Evolutionary conservation across 495 filamentous ascomycete species (phyloP).

Genomic region (Acidiella bohemica): DNA sequence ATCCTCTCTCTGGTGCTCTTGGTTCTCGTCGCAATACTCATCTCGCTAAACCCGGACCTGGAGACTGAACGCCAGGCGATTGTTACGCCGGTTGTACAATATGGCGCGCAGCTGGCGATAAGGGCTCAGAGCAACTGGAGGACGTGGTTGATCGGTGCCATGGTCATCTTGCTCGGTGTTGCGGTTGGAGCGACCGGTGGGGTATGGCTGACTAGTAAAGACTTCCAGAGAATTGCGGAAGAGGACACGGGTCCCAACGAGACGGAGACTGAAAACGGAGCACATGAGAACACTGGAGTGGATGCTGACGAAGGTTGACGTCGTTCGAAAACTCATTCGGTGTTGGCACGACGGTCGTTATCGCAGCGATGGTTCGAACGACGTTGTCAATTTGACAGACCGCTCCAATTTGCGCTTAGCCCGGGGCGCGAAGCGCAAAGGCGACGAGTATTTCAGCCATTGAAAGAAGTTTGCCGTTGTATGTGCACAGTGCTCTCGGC

Average conservation of each 20-base stretch:
- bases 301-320: conserved; percentile 4
- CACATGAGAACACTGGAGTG: too few relatives aligned
- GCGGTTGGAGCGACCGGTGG: conserved; percentile 1
- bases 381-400: too few relatives aligned
- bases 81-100: conserved; percentile 22
- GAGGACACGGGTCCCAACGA: background rate
- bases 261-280: background rate
- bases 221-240: background rate
- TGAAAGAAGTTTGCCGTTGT: too few relatives aligned
- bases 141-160: background rate
- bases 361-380: too few relatives aligned
- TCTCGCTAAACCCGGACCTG: conserved; percentile 23
- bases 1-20: conserved; percentile 17
- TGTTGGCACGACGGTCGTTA: too few relatives aligned
- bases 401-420: too few relatives aligned
- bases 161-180: background rate
- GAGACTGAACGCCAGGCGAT: conserved; percentile 16
- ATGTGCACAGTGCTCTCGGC: too few relatives aligned
- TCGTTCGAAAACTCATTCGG: too few relatives aligned
- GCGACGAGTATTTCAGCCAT: too few relatives aligned
- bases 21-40: conserved; percentile 19
- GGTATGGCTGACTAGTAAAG: conserved; percentile 1
- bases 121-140: background rate
- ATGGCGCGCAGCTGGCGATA: conserved; percentile 3
- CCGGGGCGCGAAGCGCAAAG: too few relatives aligned